Evolutionary conservation across 73 alveolate genomes (phyloP).

Genomic region (Paramecium biaurelia): DNA sequence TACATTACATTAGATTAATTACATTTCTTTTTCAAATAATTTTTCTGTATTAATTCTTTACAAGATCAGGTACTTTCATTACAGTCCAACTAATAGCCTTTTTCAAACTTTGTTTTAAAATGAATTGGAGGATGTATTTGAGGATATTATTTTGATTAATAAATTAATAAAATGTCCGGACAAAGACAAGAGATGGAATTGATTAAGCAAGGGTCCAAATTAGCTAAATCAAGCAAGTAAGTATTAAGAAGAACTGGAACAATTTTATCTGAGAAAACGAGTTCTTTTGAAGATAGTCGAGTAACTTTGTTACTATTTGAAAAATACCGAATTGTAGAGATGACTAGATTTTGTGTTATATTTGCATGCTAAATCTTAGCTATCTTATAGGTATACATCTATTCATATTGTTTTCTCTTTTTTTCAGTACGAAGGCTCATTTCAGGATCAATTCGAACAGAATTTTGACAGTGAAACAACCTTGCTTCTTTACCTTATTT

Average conservation of each 20-base stretch:
- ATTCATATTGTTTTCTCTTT: not conserved
- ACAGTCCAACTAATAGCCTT: not conserved
- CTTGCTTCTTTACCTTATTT: not conserved
- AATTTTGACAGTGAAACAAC: not conserved
- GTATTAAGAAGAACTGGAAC: not conserved
- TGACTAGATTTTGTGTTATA: not conserved
- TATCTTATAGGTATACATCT: not conserved
- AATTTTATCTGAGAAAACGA: not conserved
- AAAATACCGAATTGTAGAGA: not conserved
- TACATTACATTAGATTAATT: no score
- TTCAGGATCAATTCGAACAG: not conserved
- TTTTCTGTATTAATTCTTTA: no score
- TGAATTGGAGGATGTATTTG: not conserved
- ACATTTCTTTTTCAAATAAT: no score
- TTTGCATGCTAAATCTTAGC: not conserved
- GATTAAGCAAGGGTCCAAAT: not conserved
- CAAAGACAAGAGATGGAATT: not conserved
- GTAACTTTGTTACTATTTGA: conserved; percentile 28
- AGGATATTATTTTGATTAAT: not conserved
- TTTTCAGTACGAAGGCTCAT: conserved; percentile 12
- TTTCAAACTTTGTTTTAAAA: not conserved
- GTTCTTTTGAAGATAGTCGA: conserved; percentile 45
- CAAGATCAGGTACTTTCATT: no score
- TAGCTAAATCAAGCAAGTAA: not conserved
- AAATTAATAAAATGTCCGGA: not conserved